These are phyloP conservation scores for Claviceps pusilla DNA, from an alignment of 2,329 filamentous ascomycete genomes.

Conservation along the genomic window DNA sequence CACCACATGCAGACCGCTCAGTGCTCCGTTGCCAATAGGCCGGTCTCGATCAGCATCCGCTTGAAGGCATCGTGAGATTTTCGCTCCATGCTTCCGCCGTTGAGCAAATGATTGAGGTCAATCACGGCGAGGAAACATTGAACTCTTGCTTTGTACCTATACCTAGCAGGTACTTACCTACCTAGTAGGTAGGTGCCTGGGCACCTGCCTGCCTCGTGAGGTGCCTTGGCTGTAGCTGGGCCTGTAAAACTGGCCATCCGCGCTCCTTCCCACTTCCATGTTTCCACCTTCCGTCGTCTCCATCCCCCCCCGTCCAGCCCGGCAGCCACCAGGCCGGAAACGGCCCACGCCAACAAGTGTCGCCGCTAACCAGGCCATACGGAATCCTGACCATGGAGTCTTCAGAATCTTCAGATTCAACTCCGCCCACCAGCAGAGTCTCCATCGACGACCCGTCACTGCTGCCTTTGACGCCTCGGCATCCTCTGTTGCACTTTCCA, in stretches of 20 bases:
- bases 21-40: not conserved
- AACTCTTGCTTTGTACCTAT: not conserved
- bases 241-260: not conserved
- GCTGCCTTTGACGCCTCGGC: not conserved
- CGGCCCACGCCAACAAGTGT: not conserved
- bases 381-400: not conserved
- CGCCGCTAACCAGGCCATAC: not conserved
- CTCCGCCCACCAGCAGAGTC: not conserved
- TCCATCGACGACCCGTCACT: constrained; percentile 1
- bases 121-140: not conserved
- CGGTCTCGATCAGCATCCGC: too few species aligned
- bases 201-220: not conserved
- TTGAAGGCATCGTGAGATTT: not conserved
- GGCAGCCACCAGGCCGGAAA: not conserved
- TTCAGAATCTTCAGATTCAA: not conserved
- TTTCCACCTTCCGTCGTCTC: not conserved
- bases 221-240: not conserved
- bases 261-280: not conserved
- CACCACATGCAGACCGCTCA: not conserved
- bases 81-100: not conserved
- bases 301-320: not conserved
- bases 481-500: not conserved
- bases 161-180: not conserved
- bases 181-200: not conserved
- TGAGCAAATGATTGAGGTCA: not conserved